Percentiles rank a stretch among this genome's conserved stretches.
phyloP scores from a whole-genome alignment of 2,329 filamentous ascomycete genomes.

The Calonectria hongkongensis region DNA sequence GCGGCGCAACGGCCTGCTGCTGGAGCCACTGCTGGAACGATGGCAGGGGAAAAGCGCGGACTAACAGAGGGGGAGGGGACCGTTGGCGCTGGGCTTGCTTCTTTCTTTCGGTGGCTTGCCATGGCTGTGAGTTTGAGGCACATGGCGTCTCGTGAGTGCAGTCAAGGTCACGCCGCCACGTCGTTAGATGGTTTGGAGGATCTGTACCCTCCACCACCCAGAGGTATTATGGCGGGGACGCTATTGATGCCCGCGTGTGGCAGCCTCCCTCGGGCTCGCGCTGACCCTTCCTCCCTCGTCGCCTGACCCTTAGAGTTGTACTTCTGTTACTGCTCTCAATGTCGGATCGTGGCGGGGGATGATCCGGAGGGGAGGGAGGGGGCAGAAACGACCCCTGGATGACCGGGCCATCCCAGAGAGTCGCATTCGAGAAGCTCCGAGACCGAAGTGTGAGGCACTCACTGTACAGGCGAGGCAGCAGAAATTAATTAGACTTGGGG shows the following conservation, averaged over 20 bases:
- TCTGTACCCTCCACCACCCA: slow-evolving; percentile 8
- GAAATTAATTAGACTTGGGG: slow-evolving; percentile 21
- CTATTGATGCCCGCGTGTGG: slow-evolving; percentile 12
- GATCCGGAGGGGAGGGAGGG: slow-evolving; percentile 32
- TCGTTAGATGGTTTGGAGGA: slow-evolving; percentile 11
- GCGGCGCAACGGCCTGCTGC: slow-evolving; percentile 47
- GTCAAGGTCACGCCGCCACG: slow-evolving; percentile 32
- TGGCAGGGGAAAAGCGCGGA: slow-evolving; percentile 7
- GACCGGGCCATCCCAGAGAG: slow-evolving; percentile 33
- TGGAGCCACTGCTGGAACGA: slow-evolving; percentile 47
- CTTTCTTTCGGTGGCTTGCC: slow-evolving; percentile 33
- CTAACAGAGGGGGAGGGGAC: slow-evolving; percentile 15
- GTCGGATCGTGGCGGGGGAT: slow-evolving; percentile 36
- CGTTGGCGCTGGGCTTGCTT: slow-evolving; percentile 3
- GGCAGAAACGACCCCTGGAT: slow-evolving; percentile 31
- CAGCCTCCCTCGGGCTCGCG: slow-evolving; percentile 24
- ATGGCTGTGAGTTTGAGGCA: slow-evolving; percentile 34
- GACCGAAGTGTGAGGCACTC: neutral
- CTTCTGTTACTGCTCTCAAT: slow-evolving; percentile 22
- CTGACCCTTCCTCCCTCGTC: slow-evolving; percentile 21
- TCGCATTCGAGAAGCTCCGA: slow-evolving; percentile 48
- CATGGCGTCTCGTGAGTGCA: slow-evolving; percentile 23
- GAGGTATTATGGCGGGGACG: slow-evolving; percentile 7
- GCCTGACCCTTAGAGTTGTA: slow-evolving; percentile 25
- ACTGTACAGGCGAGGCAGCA: slow-evolving; percentile 36